Base-by-base conservation (phyloP, 78 protist genomes). In the Guillardia theta region DNA sequence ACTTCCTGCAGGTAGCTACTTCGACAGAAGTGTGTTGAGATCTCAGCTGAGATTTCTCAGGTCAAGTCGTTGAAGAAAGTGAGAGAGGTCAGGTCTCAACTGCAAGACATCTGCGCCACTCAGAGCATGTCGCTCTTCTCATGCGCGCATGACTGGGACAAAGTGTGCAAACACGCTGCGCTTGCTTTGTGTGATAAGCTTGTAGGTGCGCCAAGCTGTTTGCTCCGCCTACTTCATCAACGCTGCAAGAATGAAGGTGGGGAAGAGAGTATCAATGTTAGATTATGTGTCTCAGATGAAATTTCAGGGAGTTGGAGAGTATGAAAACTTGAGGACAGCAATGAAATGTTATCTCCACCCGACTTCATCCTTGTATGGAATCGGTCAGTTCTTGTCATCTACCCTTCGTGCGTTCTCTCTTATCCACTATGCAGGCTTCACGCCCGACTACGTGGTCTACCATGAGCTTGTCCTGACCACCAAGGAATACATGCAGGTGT, bases 381-480 rank as follows among this genome's bases (percentile, higher is more conserved):
- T 98, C 93, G 99, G 98, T 36, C 99, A 98, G 96, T 99, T 98
- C 88, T 96, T 98, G 98, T 98, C 99, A 12, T 97, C 98, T 70
- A 93, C 94, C 53, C 96, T 99, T 70, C 99, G 98, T 90, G 99
- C 99, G n/a, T 97, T 98, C 4, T 77, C 95, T 21, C 97, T 99
- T 0, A 96, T 98, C 64, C 97, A 90, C 94, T 98, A 98, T 43
- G 78, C 96, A 30, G 99, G 99, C 47, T 92, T 77, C 93, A 96
- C 98, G 1, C 99, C 99, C 5, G 99, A 99, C 90, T 99, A 98
- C 95, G 93, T 99, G 58, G 99, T 99, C 58, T 99, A 99, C 96
- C 99, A 99, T 94, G 99, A 99, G 90, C 98, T 99, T 22, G 97
- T 98, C 10, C 93, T 97, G 97, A 99, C 99, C 8, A n/a, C 97